Conservation (phyloP, 176 grass and related monocot species). For the Triticum turgidum region DNA sequence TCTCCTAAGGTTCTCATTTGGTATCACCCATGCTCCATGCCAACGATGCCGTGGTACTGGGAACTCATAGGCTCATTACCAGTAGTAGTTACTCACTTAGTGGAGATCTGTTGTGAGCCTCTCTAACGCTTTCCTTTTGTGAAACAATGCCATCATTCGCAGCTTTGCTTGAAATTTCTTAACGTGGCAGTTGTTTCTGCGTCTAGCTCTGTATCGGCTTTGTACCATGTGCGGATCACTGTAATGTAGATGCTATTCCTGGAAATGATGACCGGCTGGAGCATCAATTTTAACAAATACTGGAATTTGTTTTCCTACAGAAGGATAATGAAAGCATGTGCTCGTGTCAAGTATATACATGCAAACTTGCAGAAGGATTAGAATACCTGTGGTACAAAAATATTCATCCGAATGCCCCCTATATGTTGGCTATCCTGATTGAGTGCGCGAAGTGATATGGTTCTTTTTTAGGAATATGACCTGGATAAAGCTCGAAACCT, state of each 20-base stretch:
- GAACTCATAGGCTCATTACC: neutral
- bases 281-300: neutral
- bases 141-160: neutral
- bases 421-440: neutral
- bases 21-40: neutral
- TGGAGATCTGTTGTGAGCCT: neutral
- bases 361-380: neutral
- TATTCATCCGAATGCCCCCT: neutral
- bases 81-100: neutral
- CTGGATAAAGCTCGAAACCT: too few relatives aligned
- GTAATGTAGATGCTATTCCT: neutral
- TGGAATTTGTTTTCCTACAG: neutral
- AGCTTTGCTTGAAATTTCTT: constrained; percentile 5
- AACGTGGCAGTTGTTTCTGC: neutral
- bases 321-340: neutral
- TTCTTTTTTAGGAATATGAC: too few relatives aligned
- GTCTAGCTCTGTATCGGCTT: neutral
- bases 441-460: too few relatives aligned
- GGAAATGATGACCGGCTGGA: neutral
- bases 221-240: neutral
- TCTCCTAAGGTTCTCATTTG: neutral
- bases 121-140: neutral
- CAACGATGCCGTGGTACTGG: neutral
- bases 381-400: neutral
- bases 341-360: neutral